These are phyloP conservation scores for Saccharomyces hybrid DNA, from an alignment of 1,139 yeast genomes.

Conservation along the genomic window DNA sequence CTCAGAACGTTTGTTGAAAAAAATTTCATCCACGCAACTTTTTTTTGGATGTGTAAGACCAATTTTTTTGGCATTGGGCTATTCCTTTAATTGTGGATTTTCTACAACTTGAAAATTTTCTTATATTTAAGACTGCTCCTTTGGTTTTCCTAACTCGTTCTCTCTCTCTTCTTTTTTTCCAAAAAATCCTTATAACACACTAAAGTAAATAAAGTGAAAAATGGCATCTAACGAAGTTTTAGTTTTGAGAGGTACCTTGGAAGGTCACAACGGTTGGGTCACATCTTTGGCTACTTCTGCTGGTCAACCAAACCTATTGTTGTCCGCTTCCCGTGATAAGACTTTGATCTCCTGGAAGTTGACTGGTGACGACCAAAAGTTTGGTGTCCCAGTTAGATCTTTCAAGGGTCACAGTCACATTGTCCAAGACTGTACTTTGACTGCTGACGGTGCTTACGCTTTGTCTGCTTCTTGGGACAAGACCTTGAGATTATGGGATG, in stretches of 20 bases:
- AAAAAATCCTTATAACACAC: neutral
- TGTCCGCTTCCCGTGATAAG: slow-evolving; percentile 99
- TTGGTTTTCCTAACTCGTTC: neutral
- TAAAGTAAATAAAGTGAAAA: slow-evolving; percentile 8
- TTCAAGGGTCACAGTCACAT: slow-evolving; percentile 99
- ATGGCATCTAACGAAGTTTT: slow-evolving; percentile 76
- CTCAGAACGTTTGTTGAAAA: slow-evolving; percentile 21
- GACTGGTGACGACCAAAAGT: slow-evolving; percentile 94
- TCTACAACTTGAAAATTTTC: neutral
- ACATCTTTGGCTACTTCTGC: slow-evolving; percentile 98
- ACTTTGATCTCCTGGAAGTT: slow-evolving; percentile 97
- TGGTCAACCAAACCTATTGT: slow-evolving; percentile 95
- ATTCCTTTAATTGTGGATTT: neutral
- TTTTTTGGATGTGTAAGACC: neutral
- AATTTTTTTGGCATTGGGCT: neutral
- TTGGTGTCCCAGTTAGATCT: slow-evolving; percentile 97
- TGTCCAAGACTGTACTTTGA: slow-evolving; percentile 94
- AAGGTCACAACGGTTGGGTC: slow-evolving; percentile 93
- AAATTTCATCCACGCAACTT: slow-evolving; percentile 1
- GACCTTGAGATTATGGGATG: slow-evolving; percentile 98
- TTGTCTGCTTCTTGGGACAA: slow-evolving; percentile 99
- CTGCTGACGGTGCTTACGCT: slow-evolving; percentile 98
- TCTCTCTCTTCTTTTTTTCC: neutral
- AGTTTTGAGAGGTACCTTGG: slow-evolving; percentile 99
- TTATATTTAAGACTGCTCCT: slow-evolving; percentile 3